Evolutionary conservation across 1,284 basidiomycete genomes (phyloP).

Genomic region (Cyathus pygmaeus): DNA sequence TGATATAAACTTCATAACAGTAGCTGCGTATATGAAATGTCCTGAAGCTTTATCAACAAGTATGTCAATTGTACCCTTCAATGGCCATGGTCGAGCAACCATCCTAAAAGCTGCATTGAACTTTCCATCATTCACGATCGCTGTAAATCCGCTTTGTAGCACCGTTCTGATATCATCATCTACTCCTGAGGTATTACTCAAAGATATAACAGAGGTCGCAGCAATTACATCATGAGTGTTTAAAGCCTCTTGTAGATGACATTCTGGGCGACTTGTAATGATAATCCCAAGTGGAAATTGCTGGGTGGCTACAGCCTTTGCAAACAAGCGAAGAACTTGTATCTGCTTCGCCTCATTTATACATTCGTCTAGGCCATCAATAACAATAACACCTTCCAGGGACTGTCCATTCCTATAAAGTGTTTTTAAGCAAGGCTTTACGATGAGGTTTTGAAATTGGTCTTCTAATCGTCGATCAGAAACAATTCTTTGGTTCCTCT

Average conservation of each 20-base stretch:
- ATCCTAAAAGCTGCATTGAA: not conserved
- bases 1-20: not conserved
- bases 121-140: not conserved
- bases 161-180: not conserved
- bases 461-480: not conserved
- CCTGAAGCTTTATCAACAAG: not conserved
- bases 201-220: not conserved
- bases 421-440: not conserved
- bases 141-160: not conserved
- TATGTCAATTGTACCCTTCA: not conserved
- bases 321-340: not conserved
- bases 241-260: not conserved
- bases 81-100: not conserved
- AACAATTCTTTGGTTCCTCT: not conserved
- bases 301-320: not conserved
- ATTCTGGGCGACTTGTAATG: not conserved
- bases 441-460: not conserved
- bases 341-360: not conserved
- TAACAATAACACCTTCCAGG: not conserved
- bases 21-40: not conserved
- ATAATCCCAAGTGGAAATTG: not conserved
- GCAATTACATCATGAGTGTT: not conserved
- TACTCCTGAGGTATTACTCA: not conserved
- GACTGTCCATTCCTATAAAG: not conserved
- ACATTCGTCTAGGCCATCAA: conserved; percentile 1